Evolutionary conservation across 2,329 filamentous ascomycete species (phyloP).

Genomic region (Teratosphaeria nubilosa): DNA sequence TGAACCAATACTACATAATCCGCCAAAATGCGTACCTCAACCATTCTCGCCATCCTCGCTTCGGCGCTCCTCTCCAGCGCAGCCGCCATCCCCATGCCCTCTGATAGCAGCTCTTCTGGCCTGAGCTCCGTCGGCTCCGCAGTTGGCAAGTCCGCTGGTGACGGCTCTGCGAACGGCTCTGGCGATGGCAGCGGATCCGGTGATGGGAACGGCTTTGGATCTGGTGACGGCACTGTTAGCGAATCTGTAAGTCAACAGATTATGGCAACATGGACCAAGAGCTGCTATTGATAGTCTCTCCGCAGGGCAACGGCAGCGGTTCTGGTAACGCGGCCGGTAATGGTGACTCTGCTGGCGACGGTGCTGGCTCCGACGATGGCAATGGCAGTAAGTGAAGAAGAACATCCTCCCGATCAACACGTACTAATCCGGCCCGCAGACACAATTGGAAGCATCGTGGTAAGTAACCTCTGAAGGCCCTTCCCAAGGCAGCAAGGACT

Average conservation of each 20-base stretch:
- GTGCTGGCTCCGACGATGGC: neutral
- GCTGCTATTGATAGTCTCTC: neutral
- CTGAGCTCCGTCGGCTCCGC: neutral
- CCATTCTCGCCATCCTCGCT: slow-evolving; percentile 1
- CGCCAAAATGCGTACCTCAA: slow-evolving; percentile 2
- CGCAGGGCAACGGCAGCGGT: neutral
- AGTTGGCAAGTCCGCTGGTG: neutral
- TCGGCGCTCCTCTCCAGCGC: slow-evolving; percentile 2
- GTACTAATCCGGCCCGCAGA: neutral
- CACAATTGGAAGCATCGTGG: neutral
- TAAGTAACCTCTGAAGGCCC: neutral
- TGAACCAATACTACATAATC: neutral
- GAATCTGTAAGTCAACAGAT: neutral
- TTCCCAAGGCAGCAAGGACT: neutral
- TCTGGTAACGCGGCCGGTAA: neutral
- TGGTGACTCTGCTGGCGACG: neutral
- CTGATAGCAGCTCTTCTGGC: neutral
- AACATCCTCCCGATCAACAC: neutral
- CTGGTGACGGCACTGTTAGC: neutral
- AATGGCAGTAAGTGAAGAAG: neutral
- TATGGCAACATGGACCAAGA: neutral
- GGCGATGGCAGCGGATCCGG: neutral
- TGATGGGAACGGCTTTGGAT: slow-evolving; percentile 2
- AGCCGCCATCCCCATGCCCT: neutral
- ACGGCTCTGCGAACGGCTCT: neutral